Percentiles rank a stretch among this genome's conserved stretches.
These are phyloP conservation scores for Lyophyllum shimeji DNA, from an alignment of 768 basidiomycete species.

Conservation along the genomic window DNA sequence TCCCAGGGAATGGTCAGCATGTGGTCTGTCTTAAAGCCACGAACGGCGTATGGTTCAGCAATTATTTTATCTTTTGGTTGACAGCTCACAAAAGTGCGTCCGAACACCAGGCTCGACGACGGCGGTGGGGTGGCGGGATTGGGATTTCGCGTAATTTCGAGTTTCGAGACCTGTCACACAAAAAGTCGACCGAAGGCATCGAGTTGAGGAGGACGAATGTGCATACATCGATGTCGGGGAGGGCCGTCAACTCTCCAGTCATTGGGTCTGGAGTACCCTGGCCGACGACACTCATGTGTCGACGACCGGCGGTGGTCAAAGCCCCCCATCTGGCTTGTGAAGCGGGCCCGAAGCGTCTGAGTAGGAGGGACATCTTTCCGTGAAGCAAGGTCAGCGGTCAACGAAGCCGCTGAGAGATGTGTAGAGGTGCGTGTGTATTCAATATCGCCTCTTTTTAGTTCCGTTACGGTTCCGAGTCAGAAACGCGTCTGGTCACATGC, in stretches of 20 bases:
- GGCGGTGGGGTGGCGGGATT: constrained; percentile 65
- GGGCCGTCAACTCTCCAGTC: constrained; percentile 21
- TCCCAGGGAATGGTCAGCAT: constrained; percentile 85
- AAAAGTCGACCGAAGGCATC: not conserved
- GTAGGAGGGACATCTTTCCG: constrained; percentile 10
- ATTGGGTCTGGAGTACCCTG: constrained; percentile 12
- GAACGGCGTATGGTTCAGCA: constrained; percentile 3
- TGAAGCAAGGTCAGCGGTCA: not conserved
- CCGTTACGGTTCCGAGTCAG: not conserved
- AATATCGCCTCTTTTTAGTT: no score
- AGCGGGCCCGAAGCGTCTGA: constrained; percentile 10
- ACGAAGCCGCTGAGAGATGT: not conserved
- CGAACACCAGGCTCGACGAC: constrained; percentile 73
- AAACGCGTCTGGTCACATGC: not conserved
- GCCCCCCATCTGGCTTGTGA: constrained; percentile 15
- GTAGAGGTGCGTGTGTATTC: no score
- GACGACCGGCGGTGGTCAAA: constrained; percentile 1
- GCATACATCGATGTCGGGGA: constrained; percentile 37
- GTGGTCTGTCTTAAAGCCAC: constrained; percentile 68
- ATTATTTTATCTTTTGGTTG: not conserved
- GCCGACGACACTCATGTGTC: constrained; percentile 9
- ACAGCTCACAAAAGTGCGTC: constrained; percentile 74
- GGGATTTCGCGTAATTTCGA: constrained; percentile 46
- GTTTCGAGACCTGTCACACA: constrained; percentile 43
- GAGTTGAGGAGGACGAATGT: not conserved